Base-by-base conservation (phyloP, 1,284 basidiomycete genomes). In the Austroboletus novae-zelandiae region DNA sequence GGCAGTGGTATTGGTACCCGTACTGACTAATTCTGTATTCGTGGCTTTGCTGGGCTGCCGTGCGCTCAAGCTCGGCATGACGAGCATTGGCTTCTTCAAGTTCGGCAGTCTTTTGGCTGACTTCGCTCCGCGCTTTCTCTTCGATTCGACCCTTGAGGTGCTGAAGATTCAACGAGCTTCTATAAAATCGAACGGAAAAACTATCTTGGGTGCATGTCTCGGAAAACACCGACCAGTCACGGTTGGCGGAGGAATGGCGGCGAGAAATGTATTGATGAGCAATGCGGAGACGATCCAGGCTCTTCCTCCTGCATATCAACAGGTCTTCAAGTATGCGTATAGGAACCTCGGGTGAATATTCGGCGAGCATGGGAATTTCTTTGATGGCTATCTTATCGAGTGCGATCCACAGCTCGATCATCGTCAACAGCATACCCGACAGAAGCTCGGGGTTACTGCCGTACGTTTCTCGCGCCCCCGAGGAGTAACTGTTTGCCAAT, bases 301-400 rank as follows among this genome's bases (percentile, higher is more conserved):
- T 0, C 56, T 53, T 39, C 62, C 11, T 34, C 15, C 32, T 64
- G 9, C 66, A 68, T 11, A 80, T 58, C 1, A 81, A 57, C 9
- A 80, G 60, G 0, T 63, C 50, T 14, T 75, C 63, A 15, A 79
- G 54, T 13, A 78, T 56, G 1, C 37, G 35, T 1, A 45, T 27
- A 0, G 71, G 61, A 0, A 81, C 57, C 51, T 78, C 79, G 0
- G 77, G 78, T 3, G 74, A 72, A 47, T 75, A 81, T 4, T 73
- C 58, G 0, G 34, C 40, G 0, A 81, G 61, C 1, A 79, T 57
- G 0, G 71, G 71, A 40, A 64, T 64, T 4, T 65, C 59, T 1
- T 23, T 20, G 9, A 71, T 57, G 6, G 59, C 68, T 1, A 74
- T n/a, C 27, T 60, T 64, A 55, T 81, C 78, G 0, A 80, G 60